Evolutionary conservation across 768 basidiomycete genomes (phyloP).

Genomic region (Hygrophorus russula): DNA sequence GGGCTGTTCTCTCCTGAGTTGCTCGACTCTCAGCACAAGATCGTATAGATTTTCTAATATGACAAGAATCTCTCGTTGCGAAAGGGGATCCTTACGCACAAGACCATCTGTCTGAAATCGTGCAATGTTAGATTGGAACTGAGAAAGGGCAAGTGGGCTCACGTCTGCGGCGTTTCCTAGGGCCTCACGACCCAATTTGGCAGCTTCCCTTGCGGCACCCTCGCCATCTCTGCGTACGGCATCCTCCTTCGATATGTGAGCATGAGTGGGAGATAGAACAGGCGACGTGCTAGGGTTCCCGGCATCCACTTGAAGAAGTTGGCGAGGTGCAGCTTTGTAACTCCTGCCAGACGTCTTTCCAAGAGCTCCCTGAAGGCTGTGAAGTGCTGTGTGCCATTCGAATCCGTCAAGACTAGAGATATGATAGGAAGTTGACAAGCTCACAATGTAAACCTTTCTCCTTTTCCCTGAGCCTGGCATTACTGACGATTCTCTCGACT

Average conservation of each 20-base stretch:
- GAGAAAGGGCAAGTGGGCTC: constrained; percentile 11
- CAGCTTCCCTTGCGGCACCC: constrained; percentile 62
- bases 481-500: constrained; percentile 92
- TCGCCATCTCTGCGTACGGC: constrained; percentile 27
- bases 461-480: constrained; percentile 76
- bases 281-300: constrained; percentile 30
- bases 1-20: constrained; percentile 72
- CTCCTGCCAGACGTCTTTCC: constrained; percentile 91
- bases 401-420: neutral
- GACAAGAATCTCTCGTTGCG: constrained; percentile 64
- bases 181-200: constrained; percentile 65
- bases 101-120: constrained; percentile 43
- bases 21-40: constrained; percentile 72
- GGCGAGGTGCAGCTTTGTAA: constrained; percentile 93
- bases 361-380: constrained; percentile 83
- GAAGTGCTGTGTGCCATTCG: constrained; percentile 33
- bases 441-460: constrained; percentile 63
- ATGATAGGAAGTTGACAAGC: constrained; percentile 5
- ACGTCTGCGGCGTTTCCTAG: constrained; percentile 51
- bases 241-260: constrained; percentile 48
- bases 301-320: constrained; percentile 82
- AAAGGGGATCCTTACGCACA: constrained; percentile 61
- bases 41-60: constrained; percentile 84
- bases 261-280: constrained; percentile 30
- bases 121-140: neutral